A percentile compares a stretch with the other conserved stretches of the same genome.
phyloP scores from a whole-genome alignment of 176 grass and related monocot species.

The Oryza glumipatula region DNA sequence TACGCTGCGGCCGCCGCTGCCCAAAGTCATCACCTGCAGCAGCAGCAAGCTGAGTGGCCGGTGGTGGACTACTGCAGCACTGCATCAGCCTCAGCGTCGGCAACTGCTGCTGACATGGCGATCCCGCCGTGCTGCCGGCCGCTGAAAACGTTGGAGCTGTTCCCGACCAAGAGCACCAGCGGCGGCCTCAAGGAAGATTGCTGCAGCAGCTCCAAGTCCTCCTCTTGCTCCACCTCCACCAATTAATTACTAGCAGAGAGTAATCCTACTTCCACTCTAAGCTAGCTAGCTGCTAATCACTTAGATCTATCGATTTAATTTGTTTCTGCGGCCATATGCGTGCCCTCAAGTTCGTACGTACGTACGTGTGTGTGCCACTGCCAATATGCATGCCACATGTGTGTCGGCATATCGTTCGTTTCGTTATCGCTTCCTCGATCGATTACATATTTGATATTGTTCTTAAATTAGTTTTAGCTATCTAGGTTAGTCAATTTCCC shows the following conservation, averaged over 20 bases:
- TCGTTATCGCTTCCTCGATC: too few relatives aligned
- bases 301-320: too few relatives aligned
- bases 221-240: slow-evolving; percentile 92
- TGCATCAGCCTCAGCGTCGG: background rate
- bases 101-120: background rate
- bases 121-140: slow-evolving; percentile 64
- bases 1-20: slow-evolving; percentile 19
- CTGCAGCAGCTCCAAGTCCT: slow-evolving; percentile 90
- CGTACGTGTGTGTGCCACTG: too few relatives aligned
- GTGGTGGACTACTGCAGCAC: slow-evolving; percentile 27
- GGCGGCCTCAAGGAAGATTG: slow-evolving; percentile 79
- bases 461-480: too few relatives aligned
- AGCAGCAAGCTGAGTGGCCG: slow-evolving; percentile 50
- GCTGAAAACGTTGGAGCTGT: slow-evolving; percentile 83
- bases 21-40: background rate
- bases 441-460: too few relatives aligned
- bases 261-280: too few relatives aligned
- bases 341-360: too few relatives aligned
- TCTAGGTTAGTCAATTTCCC: too few relatives aligned
- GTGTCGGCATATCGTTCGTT: too few relatives aligned
- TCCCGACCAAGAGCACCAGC: slow-evolving; percentile 79
- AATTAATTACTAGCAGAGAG: slow-evolving; percentile 32
- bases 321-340: too few relatives aligned
- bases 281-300: too few relatives aligned
- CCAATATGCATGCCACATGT: too few relatives aligned